phyloP scores from a whole-genome alignment of 805 yeast genomes.

The Saturnispora quitensis region DNA sequence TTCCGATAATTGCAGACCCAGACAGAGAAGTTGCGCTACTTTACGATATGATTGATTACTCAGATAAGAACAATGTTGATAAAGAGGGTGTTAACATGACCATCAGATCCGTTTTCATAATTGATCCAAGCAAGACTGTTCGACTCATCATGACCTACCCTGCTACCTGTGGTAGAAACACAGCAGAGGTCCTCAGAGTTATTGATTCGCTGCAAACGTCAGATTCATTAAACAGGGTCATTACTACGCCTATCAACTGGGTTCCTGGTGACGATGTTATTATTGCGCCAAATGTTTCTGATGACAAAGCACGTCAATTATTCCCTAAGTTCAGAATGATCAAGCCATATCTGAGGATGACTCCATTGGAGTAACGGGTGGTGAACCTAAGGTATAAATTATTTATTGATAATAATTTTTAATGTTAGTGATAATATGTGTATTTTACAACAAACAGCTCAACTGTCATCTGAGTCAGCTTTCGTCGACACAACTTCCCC shows the following conservation, averaged over 20 bases:
- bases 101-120: conserved; percentile 61
- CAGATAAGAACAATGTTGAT: conserved; percentile 58
- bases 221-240: conserved; percentile 39
- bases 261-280: conserved; percentile 66
- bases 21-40: conserved; percentile 48
- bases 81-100: conserved; percentile 58
- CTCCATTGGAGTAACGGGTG: conserved; percentile 24
- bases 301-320: conserved; percentile 48
- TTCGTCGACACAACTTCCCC: no score
- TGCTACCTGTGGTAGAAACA: conserved; percentile 67
- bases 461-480: neutral
- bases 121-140: conserved; percentile 57
- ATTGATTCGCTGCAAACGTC: conserved; percentile 61
- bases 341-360: conserved; percentile 57
- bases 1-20: conserved; percentile 65
- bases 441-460: neutral
- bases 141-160: conserved; percentile 61
- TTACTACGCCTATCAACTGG: conserved; percentile 67
- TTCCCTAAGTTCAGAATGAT: conserved; percentile 54
- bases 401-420: no score
- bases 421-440: neutral
- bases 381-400: neutral
- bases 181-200: conserved; percentile 64
- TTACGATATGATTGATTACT: conserved; percentile 65
- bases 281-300: conserved; percentile 55